phyloP scores from a whole-genome alignment of 345 rosid genomes.

The Rubroshorea leprosula region DNA sequence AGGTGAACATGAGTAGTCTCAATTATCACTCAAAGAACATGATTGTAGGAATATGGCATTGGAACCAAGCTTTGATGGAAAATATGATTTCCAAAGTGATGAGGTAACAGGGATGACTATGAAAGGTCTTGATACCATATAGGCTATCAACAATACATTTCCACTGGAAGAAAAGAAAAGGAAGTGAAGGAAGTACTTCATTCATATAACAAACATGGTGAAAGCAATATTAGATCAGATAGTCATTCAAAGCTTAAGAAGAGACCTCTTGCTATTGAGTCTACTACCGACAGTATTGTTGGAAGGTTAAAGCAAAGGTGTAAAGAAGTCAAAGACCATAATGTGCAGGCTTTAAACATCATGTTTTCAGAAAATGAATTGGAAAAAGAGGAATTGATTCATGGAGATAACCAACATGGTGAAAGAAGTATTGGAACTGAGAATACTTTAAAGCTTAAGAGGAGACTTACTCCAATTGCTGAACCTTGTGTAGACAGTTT shows the following conservation, averaged over 20 bases:
- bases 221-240: neutral
- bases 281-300: conserved; percentile 13
- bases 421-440: neutral
- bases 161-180: neutral
- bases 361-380: neutral
- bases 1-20: conserved; percentile 18
- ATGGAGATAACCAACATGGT: neutral
- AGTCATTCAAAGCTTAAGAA: conserved; percentile 7
- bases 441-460: too few relatives aligned
- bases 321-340: neutral
- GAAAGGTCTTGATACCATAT: conserved; percentile 2
- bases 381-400: neutral
- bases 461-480: too few relatives aligned
- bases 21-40: conserved; percentile 5
- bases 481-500: conserved; percentile 16
- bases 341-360: neutral
- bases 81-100: conserved; percentile 7
- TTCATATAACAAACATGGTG: neutral
- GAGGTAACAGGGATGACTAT: conserved; percentile 1
- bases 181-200: conserved; percentile 3
- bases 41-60: neutral
- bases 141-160: neutral
- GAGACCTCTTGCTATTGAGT: conserved; percentile 9
- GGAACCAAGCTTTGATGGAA: conserved; percentile 29
- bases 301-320: conserved; percentile 19